Evolutionary conservation across 106 monocot genomes (phyloP).

Genomic region (Hemerocallis citrina): DNA sequence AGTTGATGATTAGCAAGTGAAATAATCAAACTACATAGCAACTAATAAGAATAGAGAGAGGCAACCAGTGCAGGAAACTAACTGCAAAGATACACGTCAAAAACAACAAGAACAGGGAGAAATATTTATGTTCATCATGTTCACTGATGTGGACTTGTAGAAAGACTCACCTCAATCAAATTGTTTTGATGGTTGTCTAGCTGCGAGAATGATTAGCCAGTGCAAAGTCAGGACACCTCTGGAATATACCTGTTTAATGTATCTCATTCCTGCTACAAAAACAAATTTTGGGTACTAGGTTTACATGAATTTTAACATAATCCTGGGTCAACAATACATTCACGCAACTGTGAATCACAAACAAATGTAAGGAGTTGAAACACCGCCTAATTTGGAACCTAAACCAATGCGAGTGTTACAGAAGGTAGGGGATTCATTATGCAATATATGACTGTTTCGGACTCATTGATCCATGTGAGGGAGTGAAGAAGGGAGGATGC

Average conservation of each 20-base stretch:
- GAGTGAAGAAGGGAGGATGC: no score
- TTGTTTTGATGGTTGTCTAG: slow-evolving; percentile 97
- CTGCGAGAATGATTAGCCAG: slow-evolving; percentile 38
- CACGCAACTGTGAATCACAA: slow-evolving; percentile 53
- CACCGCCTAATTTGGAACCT: no score
- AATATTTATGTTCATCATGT: background rate
- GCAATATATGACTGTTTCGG: no score
- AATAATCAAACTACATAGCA: background rate
- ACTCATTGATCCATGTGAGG: no score
- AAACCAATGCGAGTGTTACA: no score
- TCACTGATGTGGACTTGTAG: background rate
- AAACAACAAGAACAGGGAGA: background rate
- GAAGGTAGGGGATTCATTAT: no score
- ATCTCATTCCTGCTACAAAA: no score
- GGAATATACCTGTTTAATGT: no score
- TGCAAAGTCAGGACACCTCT: no score
- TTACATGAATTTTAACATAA: slow-evolving; percentile 96
- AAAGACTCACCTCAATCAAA: slow-evolving; percentile 68
- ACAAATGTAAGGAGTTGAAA: no score
- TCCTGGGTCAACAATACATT: slow-evolving; percentile 97
- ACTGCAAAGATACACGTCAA: slow-evolving; percentile 19
- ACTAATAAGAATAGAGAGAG: no score
- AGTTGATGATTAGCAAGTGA: background rate
- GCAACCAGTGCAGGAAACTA: slow-evolving; percentile 80
- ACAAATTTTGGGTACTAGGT: no score